phyloP scores from a whole-genome alignment of 129 eudicot genomes.

The Erigeron canadensis region DNA sequence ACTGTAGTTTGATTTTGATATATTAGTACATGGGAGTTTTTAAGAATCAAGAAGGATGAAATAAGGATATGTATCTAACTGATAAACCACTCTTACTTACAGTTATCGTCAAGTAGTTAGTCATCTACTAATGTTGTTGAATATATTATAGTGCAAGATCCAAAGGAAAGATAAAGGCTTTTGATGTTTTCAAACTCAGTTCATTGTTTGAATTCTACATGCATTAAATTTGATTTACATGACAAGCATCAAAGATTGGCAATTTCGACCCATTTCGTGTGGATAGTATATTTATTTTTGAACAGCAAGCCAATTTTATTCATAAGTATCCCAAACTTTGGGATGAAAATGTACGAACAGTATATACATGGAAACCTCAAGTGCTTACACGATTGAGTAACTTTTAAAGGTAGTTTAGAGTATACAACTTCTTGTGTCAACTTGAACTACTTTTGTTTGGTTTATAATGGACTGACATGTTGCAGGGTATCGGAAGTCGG shows the following conservation, averaged over 20 bases:
- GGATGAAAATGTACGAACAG: too few species aligned
- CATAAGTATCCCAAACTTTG: too few species aligned
- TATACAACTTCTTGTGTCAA: background rate
- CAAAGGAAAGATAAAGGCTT: background rate
- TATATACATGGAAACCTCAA: too few species aligned
- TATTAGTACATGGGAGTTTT: background rate
- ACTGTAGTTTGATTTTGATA: constrained; percentile 14
- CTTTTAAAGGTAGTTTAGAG: background rate
- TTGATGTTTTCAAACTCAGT: background rate
- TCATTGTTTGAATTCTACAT: background rate
- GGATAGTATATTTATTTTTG: too few species aligned
- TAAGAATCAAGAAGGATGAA: background rate
- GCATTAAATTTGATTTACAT: background rate
- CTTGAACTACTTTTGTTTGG: background rate
- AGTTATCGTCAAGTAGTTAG: background rate
- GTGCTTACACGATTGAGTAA: background rate
- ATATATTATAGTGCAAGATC: background rate
- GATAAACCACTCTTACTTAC: background rate
- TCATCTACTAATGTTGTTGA: background rate
- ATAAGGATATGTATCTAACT: too few species aligned
- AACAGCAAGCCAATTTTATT: too few species aligned
- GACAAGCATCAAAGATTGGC: background rate
- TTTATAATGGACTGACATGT: background rate
- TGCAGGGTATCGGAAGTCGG: constrained; percentile 44
- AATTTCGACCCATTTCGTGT: background rate